Conservation (phyloP, 495 filamentous ascomycete genomes). For the Penicillium pancosmium region DNA sequence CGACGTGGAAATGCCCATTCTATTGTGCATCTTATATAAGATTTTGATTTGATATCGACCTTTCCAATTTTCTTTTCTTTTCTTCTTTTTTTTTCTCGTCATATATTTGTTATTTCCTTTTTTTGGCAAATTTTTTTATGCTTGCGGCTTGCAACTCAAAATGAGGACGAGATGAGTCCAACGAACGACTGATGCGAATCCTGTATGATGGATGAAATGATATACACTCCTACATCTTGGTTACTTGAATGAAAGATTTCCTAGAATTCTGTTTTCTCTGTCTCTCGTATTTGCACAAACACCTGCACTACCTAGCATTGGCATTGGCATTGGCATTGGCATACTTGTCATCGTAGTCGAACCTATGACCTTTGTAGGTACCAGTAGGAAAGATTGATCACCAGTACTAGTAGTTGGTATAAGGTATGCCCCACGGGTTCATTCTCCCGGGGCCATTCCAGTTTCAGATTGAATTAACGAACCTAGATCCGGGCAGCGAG, state of each 20-base stretch:
- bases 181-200: slow-evolving; percentile 27
- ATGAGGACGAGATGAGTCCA: slow-evolving; percentile 18
- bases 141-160: slow-evolving; percentile 18
- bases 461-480: slow-evolving; percentile 5
- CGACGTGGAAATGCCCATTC: no score
- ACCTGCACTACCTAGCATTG: no score
- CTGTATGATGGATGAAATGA: slow-evolving; percentile 33
- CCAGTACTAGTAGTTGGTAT: slow-evolving; percentile 1
- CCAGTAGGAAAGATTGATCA: background rate
- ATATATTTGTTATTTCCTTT: slow-evolving; percentile 8
- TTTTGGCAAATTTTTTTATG: background rate
- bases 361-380: no score
- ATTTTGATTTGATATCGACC: background rate
- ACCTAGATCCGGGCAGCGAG: background rate
- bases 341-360: background rate
- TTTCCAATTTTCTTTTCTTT: slow-evolving; percentile 14
- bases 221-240: slow-evolving; percentile 14
- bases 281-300: no score
- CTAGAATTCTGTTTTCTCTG: background rate
- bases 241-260: slow-evolving; percentile 16
- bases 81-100: slow-evolving; percentile 5
- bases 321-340: no score
- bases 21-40: no score
- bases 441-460: background rate
- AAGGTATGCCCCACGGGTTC: slow-evolving; percentile 8